Evolutionary conservation across 495 filamentous ascomycete genomes (phyloP), one percentile per base, ranked within the genome.

Genomic region (Lindgomyces ingoldianus): DNA sequence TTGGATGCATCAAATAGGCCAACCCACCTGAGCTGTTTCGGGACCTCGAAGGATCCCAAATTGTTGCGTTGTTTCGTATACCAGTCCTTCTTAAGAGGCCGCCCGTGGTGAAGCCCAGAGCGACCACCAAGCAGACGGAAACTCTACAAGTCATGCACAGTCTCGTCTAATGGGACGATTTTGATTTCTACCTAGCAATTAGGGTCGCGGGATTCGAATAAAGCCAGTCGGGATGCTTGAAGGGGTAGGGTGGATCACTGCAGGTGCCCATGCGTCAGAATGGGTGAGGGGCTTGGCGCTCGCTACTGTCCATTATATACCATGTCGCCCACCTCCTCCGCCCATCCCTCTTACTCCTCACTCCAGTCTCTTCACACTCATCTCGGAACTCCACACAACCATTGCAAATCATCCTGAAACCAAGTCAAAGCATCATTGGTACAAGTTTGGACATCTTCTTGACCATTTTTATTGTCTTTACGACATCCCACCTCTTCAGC

Each of bases 271-370:
- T 26, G 54, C 47, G 30, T 30, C 30, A 47, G 54, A 54, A 30
- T 45, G 54, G 48, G 24, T 46, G 9, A 44, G 41, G 18, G 61
- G 22, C 60, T 64, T 64, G 61, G 61, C 61, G 30, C 47, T 59
- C 46, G 65, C 52, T 25, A 39, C 27, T n/a, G n/a, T 53, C 59
- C 26, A 25, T 53, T 59, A 62, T 52, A 47, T 33, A 21, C 36
- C 45, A 22, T n/a, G 22, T 56, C 27, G 60, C 48, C 61, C 67
- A 30, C 61, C 61, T 56, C 48, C 55, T 48, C 57, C 25, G 22
- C 21, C 51, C 67, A 52, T 65, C 67, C 11, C 52, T 69, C 50
- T 53, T 64, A 55, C 57, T 51, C 36, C 25, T 62, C 56, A 50
- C 57, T 54, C 57, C 57, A 22, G 42, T n/a, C 39, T 46, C 46